Evolutionary conservation across 2,329 filamentous ascomycete species (phyloP), one percentile per base, ranked within the genome.

Genomic region (Xylaria sp.): DNA sequence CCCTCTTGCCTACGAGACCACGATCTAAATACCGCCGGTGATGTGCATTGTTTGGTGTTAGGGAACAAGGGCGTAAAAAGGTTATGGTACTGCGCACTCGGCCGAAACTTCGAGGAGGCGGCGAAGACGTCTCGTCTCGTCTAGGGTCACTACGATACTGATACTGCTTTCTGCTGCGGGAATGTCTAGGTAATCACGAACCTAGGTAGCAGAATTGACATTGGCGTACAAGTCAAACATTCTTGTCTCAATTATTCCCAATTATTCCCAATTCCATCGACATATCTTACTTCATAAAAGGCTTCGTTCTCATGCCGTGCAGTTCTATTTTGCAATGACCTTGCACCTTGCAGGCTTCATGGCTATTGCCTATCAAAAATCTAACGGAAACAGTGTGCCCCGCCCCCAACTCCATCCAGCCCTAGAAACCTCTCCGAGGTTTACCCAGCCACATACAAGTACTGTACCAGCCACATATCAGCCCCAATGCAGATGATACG

Each of bases 1-100:
- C 73, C 94, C 95, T 78, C 89, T 98, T 78, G 86, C 96, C 80
- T 99, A 98, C 91, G 96, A 98, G 90, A 99, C 96, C 79, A 95
- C 93, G 82, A 98, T 99, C 85, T 99, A 96, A 75, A 72, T 44
- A 44, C 40, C 40, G 40, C 40, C 16, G 40, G 40, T 44, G 40
- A 44, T n/a, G 32, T 35, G 18, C 40, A 44, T 44, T 16, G 40
- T 44, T 44, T 44, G 40, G 40, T 44, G 40, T 44, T 44, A 18
- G 40, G 40, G 40, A 44, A 44, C 16, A 44, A 44, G 40, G 40
- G 40, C 40, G 18, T 44, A n/a, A 44, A 44, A 44, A 18, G 40
- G 40, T 44, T 44, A 44, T 44, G 40, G 40, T n/a, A 44, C 40
- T 44, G 40, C 40, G 40, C 40, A 44, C 40, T 44, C 40, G 40